Conservation (phyloP, 2,329 filamentous ascomycete species). For the Microcera coccophila region DNA sequence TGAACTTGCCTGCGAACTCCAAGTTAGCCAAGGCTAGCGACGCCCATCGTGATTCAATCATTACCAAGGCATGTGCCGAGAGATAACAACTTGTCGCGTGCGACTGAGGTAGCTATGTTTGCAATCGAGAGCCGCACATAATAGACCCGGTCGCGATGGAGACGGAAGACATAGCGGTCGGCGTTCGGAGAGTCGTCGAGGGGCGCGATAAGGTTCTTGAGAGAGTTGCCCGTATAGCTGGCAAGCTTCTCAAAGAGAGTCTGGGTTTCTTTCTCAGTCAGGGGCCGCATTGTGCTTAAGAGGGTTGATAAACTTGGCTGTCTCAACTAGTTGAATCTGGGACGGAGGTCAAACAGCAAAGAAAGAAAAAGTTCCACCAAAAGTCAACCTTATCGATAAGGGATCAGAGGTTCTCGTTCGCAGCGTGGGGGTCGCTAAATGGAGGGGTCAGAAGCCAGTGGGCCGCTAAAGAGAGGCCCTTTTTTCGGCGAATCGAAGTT, state of each 20-base stretch:
- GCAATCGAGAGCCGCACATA: constrained; percentile 87
- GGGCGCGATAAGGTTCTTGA: constrained; percentile 79
- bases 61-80: constrained; percentile 79
- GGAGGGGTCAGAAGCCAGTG: background rate
- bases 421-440: background rate
- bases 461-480: no score
- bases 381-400: background rate
- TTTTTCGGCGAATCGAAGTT: background rate
- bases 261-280: constrained; percentile 75
- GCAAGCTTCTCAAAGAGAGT: constrained; percentile 90
- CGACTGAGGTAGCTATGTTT: constrained; percentile 83
- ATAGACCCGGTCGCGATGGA: constrained; percentile 81
- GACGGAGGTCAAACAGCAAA: background rate
- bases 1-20: constrained; percentile 71
- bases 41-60: background rate
- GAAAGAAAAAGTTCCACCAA: background rate
- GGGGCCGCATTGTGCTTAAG: constrained; percentile 65
- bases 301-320: background rate
- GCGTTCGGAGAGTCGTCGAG: constrained; percentile 62
- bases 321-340: background rate
- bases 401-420: background rate
- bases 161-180: constrained; percentile 81
- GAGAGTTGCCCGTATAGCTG: constrained; percentile 82
- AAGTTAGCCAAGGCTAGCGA: constrained; percentile 8
- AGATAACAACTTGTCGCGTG: constrained; percentile 76